phyloP scores from a whole-genome alignment of 1,139 yeast genomes.

The Yamadazyma songkhlaensis region DNA sequence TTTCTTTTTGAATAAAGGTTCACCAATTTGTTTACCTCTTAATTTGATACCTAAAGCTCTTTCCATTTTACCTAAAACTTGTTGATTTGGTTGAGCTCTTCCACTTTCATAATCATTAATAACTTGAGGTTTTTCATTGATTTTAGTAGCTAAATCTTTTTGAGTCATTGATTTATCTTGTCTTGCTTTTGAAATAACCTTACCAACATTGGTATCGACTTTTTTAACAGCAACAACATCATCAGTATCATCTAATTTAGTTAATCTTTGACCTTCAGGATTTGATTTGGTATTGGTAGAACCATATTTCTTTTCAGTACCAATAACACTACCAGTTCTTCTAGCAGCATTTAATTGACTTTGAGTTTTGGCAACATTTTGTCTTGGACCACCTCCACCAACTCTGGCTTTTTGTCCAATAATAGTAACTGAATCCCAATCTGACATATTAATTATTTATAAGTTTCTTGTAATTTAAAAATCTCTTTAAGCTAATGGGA shows the following conservation, averaged over 20 bases:
- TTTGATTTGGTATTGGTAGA: constrained; percentile 62
- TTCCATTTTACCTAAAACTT: constrained; percentile 86
- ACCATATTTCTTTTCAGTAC: constrained; percentile 91
- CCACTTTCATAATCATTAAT: constrained; percentile 97
- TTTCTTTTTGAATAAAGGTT: constrained; percentile 79
- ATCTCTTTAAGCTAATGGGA: too few species aligned
- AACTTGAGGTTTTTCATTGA: constrained; percentile 93
- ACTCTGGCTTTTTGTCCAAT: constrained; percentile 87
- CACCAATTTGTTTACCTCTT: constrained; percentile 94
- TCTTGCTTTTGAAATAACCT: constrained; percentile 82
- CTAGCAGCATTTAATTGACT: constrained; percentile 89
- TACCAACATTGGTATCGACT: constrained; percentile 80
- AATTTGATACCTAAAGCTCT: constrained; percentile 91
- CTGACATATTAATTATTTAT: constrained; percentile 36
- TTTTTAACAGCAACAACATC: constrained; percentile 94
- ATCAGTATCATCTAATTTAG: constrained; percentile 90
- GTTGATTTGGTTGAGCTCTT: constrained; percentile 95
- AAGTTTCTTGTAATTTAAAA: too few species aligned
- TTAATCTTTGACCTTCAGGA: constrained; percentile 92
- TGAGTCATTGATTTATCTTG: constrained; percentile 87
- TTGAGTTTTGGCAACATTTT: constrained; percentile 73
- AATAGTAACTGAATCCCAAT: constrained; percentile 88
- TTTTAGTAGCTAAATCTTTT: constrained; percentile 92
- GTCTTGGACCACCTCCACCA: constrained; percentile 88
- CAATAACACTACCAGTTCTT: constrained; percentile 82